phyloP scores from a whole-genome alignment of 179 eudicot genomes.

The Beta corolliflora region DNA sequence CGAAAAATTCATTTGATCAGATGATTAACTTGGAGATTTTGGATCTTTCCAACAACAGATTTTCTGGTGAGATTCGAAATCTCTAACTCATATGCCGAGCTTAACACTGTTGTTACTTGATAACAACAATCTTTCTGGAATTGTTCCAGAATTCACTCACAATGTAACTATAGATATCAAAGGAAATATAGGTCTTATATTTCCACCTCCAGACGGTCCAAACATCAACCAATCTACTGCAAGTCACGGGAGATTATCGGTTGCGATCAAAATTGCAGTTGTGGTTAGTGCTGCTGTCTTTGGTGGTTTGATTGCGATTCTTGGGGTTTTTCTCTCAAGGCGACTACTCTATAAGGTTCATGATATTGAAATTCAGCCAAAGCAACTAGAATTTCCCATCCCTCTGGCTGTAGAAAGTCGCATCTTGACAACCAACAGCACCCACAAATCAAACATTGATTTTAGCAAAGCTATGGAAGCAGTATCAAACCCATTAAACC shows the following conservation, averaged over 20 bases:
- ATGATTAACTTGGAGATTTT: constrained; percentile 53
- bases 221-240: background rate
- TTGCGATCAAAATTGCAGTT: constrained; percentile 31
- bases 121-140: constrained; percentile 67
- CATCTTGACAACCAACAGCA: constrained; percentile 52
- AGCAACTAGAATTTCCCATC: constrained; percentile 36
- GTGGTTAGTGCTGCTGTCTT: constrained; percentile 42
- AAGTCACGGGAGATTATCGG: constrained; percentile 28
- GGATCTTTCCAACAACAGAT: constrained; percentile 76
- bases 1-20: constrained; percentile 31
- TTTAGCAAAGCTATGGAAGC: constrained; percentile 70
- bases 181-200: constrained; percentile 46
- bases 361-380: constrained; percentile 33
- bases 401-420: constrained; percentile 41
- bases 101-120: constrained; percentile 54
- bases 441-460: constrained; percentile 73
- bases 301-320: constrained; percentile 32
- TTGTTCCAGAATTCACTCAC: constrained; percentile 40
- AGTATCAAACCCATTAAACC: constrained; percentile 45
- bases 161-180: constrained; percentile 30
- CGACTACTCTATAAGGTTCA: constrained; percentile 36
- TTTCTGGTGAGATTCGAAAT: constrained; percentile 56
- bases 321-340: constrained; percentile 45
- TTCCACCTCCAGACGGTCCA: constrained; percentile 1
- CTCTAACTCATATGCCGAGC: constrained; percentile 32